Conservation (phyloP, 176 grass and related monocot species). For the Oryza coarctata region DNA sequence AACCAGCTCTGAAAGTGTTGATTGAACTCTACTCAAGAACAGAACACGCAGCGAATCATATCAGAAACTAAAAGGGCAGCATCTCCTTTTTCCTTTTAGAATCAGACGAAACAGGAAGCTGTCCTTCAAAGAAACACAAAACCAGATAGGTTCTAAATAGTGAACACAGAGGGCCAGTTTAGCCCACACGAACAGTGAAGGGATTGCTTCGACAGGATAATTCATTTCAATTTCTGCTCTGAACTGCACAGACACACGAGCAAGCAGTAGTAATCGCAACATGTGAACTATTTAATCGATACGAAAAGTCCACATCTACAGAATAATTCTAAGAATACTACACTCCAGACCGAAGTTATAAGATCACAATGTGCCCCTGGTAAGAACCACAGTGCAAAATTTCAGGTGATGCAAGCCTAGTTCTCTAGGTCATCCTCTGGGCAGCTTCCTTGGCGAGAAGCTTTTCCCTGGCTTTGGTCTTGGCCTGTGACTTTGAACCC, state of each 20-base stretch:
- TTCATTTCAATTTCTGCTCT: background rate
- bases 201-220: background rate
- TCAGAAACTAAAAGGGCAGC: background rate
- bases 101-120: background rate
- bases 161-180: background rate
- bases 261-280: background rate
- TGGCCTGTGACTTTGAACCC: constrained; percentile 31
- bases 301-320: background rate
- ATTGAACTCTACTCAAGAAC: background rate
- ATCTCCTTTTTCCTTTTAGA: background rate
- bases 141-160: background rate
- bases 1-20: background rate
- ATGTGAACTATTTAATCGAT: background rate
- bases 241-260: background rate
- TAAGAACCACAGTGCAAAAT: background rate
- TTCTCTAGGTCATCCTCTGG: constrained; percentile 29
- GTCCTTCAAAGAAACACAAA: background rate
- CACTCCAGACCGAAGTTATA: background rate
- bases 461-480: constrained; percentile 34
- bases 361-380: background rate
- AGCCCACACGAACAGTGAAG: background rate
- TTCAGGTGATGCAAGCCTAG: background rate
- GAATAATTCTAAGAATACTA: background rate
- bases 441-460: constrained; percentile 24
- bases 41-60: background rate